A percentile compares a stretch with the other conserved stretches of the same genome.
Evolutionary conservation across 768 basidiomycete species (phyloP).

Genomic region (Russula foetens): DNA sequence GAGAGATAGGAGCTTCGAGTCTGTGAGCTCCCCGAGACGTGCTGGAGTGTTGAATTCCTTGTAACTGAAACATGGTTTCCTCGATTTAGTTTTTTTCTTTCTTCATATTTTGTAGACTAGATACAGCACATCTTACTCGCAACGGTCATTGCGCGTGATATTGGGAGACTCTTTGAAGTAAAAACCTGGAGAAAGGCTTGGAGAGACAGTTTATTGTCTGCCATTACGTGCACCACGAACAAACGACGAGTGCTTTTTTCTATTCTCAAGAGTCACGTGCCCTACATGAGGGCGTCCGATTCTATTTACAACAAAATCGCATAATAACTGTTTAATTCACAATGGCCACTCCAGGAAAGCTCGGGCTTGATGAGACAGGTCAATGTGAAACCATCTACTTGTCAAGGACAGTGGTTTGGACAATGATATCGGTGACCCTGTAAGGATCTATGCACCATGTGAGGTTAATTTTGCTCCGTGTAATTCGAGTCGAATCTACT

Average conservation of each 20-base stretch:
- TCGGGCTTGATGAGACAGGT: not conserved
- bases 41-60: conserved; percentile 58
- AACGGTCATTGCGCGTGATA: conserved; percentile 28
- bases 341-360: not conserved
- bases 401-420: conserved; percentile 78
- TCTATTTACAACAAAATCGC: not conserved
- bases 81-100: not conserved
- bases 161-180: conserved; percentile 22
- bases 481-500: conserved; percentile 24
- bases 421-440: conserved; percentile 82
- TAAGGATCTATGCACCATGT: conserved; percentile 65
- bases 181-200: conserved; percentile 30
- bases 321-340: not conserved
- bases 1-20: conserved; percentile 46
- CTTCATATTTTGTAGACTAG: not conserved
- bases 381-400: conserved; percentile 30
- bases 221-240: conserved; percentile 7
- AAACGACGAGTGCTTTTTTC: not conserved
- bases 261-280: not conserved
- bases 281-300: not conserved
- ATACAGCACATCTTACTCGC: conserved; percentile 28
- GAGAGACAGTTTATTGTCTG: conserved; percentile 22
- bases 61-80: conserved; percentile 41
- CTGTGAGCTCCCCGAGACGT: conserved; percentile 48
- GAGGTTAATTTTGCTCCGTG: not conserved